phyloP scores from a whole-genome alignment of 306 rosid genomes.

The Malus orientalis region DNA sequence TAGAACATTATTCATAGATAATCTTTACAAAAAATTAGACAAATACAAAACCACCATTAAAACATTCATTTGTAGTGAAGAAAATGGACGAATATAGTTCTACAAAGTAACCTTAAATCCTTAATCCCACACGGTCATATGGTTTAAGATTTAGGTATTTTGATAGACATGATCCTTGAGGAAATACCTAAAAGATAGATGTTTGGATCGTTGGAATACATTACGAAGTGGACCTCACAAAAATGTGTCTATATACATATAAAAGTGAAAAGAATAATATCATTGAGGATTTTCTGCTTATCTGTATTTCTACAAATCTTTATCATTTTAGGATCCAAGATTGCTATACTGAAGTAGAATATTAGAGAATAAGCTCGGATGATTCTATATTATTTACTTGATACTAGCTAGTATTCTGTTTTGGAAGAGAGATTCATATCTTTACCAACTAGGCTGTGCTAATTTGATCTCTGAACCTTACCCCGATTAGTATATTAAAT shows the following conservation, averaged over 20 bases:
- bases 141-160: no score
- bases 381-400: neutral
- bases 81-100: no score
- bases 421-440: neutral
- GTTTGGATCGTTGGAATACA: no score
- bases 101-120: no score
- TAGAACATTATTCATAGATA: no score
- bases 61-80: no score
- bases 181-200: no score
- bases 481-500: neutral
- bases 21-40: no score
- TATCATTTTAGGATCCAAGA: slow-evolving; percentile 3
- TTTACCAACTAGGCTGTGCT: neutral
- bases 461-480: neutral
- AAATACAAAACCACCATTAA: no score
- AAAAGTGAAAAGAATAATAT: slow-evolving; percentile 6
- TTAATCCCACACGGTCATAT: no score
- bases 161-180: no score
- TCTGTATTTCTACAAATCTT: neutral
- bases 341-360: neutral
- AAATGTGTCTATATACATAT: neutral
- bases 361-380: neutral
- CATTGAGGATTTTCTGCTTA: neutral
- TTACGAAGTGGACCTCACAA: no score
- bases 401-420: neutral